A percentile compares a stretch with the other conserved stretches of the same genome.
phyloP scores from a whole-genome alignment of 208 protist species.

The Entamoeba histolytica region DNA sequence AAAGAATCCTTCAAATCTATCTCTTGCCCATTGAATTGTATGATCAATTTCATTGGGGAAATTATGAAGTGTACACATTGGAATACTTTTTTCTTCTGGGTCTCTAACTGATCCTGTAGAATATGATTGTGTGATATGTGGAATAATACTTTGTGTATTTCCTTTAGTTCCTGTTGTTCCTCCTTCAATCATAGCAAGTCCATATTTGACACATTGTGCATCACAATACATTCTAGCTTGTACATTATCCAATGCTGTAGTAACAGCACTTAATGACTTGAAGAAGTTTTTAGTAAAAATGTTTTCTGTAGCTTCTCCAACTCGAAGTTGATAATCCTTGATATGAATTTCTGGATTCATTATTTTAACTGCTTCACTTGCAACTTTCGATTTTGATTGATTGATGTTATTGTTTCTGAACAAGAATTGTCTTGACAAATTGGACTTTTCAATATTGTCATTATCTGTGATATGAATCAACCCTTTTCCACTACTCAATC shows the following conservation, averaged over 20 bases:
- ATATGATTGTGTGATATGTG: slow-evolving; percentile 89
- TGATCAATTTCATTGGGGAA: slow-evolving; percentile 96
- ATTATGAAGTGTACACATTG: slow-evolving; percentile 98
- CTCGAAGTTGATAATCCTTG: slow-evolving; percentile 23
- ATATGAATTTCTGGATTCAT: slow-evolving; percentile 75
- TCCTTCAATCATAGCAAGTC: slow-evolving; percentile 82
- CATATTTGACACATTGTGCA: slow-evolving; percentile 67
- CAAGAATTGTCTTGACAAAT: slow-evolving; percentile 95
- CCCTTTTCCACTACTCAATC: slow-evolving; percentile 43
- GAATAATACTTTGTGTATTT: slow-evolving; percentile 82
- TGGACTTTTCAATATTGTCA: slow-evolving; percentile 95
- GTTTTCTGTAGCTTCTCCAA: slow-evolving; percentile 76
- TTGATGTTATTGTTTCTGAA: slow-evolving; percentile 80
- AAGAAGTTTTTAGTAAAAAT: slow-evolving; percentile 81
- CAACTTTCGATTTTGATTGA: slow-evolving; percentile 69
- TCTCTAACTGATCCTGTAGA: slow-evolving; percentile 28
- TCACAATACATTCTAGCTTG: slow-evolving; percentile 69
- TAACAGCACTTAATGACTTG: slow-evolving; percentile 59
- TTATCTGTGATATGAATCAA: slow-evolving; percentile 85
- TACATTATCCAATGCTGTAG: slow-evolving; percentile 95
- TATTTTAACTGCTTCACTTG: slow-evolving; percentile 51
- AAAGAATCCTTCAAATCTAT: slow-evolving; percentile 53
- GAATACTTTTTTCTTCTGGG: slow-evolving; percentile 62
- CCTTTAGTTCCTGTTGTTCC: slow-evolving; percentile 94
- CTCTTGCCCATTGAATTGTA: slow-evolving; percentile 42